Base-by-base conservation (phyloP, 805 yeast genomes). In the Grigorovia transvaalensis region DNA sequence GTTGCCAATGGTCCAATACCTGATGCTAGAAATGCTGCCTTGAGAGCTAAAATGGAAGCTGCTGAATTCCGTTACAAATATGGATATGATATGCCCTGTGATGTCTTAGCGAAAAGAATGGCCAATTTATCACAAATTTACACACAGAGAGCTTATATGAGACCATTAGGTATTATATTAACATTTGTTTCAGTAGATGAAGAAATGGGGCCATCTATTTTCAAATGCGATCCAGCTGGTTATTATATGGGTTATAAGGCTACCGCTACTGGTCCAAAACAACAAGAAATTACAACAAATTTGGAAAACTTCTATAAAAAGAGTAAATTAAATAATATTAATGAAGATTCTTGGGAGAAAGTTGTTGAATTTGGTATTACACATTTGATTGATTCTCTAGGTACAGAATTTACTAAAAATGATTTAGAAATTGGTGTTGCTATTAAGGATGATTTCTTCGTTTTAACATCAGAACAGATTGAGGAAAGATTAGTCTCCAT, bases 121-220 rank as follows among this genome's bases (percentile, higher is more conserved):
- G 98, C 98, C 51, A 93, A 93, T 68, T 73, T 89, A 65, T 85
- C 96, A 48, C 99, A 93, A 74, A 80, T 93, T 56, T 93, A 89
- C 70, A 93, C 99, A 44, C 99, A 93, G 72, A 79, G 97, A 66
- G 98, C 98, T 11, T 91, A 91, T 70, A 93, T 93, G 98, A 82
- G 99, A 71, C 99, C 99, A 27, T 75, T 89, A 59, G 99, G 99
- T 42, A 96, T 91, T 54, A 88, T 96, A 30, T 76, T 89, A 64
- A 88, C 96, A 27, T 84, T 91, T 63, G 78, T 89, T 53, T 81
- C 95, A 46, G 83, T 86, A 52, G 97, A 89, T 68, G 96, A 88
- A 64, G 95, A 84, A 70, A 69, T 74, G 50, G 99, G 98, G 1
- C 96, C 99, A 29, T 81, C 82, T 61, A 76, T 93, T 54, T 89